A percentile compares a stretch with the other conserved stretches of the same genome.
These are phyloP conservation scores for Albatrellus ellisii DNA, from an alignment of 768 basidiomycete species.

Conservation along the genomic window DNA sequence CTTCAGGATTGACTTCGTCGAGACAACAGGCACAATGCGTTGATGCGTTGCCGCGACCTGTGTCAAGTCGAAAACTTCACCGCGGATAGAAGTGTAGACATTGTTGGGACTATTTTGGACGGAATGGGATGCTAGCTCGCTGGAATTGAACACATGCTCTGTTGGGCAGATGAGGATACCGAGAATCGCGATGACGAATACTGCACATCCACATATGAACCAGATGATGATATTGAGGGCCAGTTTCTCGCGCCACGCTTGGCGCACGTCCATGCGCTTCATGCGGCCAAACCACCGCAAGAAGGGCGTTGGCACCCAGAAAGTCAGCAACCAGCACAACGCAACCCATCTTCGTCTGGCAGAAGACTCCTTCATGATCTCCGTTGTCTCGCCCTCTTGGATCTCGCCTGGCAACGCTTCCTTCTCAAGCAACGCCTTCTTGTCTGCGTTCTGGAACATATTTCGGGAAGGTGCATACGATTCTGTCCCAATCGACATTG, in stretches of 20 bases:
- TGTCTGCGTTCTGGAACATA: constrained; percentile 85
- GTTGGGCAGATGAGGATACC: constrained; percentile 88
- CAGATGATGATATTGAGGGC: constrained; percentile 93
- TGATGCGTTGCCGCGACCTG: constrained; percentile 52
- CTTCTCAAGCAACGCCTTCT: constrained; percentile 61
- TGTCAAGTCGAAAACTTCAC: constrained; percentile 89
- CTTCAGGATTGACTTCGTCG: constrained; percentile 58
- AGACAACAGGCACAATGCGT: constrained; percentile 58
- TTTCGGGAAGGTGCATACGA: constrained; percentile 90
- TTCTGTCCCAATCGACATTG: constrained; percentile 76
- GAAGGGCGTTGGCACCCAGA: constrained; percentile 71
- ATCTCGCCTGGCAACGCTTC: constrained; percentile 78
- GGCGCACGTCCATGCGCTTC: constrained; percentile 88
- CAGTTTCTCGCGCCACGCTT: constrained; percentile 97
- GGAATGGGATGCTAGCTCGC: constrained; percentile 69
- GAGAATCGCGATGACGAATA: constrained; percentile 88
- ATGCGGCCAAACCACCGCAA: constrained; percentile 71
- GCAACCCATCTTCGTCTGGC: constrained; percentile 80
- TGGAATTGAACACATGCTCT: constrained; percentile 76
- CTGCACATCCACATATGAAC: constrained; percentile 78
- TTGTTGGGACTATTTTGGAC: constrained; percentile 49
- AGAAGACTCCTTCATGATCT: constrained; percentile 72
- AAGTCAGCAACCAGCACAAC: constrained; percentile 83
- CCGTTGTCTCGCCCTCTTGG: constrained; percentile 78
- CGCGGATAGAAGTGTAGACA: constrained; percentile 73